Conservation (phyloP, 2,329 filamentous ascomycete genomes). For the Trichoderma simmonsii region DNA sequence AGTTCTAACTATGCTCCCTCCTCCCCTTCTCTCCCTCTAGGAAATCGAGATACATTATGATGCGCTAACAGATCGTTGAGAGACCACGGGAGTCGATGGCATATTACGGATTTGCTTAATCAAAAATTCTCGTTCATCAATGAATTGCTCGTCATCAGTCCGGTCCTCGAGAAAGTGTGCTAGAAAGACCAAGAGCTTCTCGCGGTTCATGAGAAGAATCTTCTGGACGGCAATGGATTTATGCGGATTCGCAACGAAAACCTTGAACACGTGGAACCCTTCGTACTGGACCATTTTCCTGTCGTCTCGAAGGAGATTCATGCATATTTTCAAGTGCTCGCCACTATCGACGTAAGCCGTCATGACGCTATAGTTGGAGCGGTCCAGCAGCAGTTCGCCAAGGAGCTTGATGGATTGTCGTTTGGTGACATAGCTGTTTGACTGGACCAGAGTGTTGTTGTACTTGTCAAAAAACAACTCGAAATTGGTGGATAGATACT, state of each 20-base stretch:
- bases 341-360: slow-evolving; percentile 93
- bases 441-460: slow-evolving; percentile 83
- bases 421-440: slow-evolving; percentile 95
- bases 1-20: slow-evolving; percentile 5
- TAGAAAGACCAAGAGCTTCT: slow-evolving; percentile 83
- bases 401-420: slow-evolving; percentile 96
- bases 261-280: slow-evolving; percentile 98
- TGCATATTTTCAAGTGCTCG: slow-evolving; percentile 95
- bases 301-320: slow-evolving; percentile 94
- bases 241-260: slow-evolving; percentile 97
- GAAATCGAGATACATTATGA: slow-evolving; percentile 5
- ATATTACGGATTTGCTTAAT: slow-evolving; percentile 86
- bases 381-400: slow-evolving; percentile 89
- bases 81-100: slow-evolving; percentile 55
- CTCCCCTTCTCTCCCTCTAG: not conserved
- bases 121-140: slow-evolving; percentile 94
- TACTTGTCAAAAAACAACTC: slow-evolving; percentile 90
- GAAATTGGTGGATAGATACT: slow-evolving; percentile 86
- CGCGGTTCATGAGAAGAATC: slow-evolving; percentile 93
- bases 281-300: slow-evolving; percentile 99
- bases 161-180: slow-evolving; percentile 90
- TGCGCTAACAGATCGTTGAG: slow-evolving; percentile 39
- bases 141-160: slow-evolving; percentile 97
- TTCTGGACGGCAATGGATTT: slow-evolving; percentile 95
- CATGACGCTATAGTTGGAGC: slow-evolving; percentile 98